Conservation (phyloP, 2,329 filamentous ascomycete species). For the Paradendryphiella salina region DNA sequence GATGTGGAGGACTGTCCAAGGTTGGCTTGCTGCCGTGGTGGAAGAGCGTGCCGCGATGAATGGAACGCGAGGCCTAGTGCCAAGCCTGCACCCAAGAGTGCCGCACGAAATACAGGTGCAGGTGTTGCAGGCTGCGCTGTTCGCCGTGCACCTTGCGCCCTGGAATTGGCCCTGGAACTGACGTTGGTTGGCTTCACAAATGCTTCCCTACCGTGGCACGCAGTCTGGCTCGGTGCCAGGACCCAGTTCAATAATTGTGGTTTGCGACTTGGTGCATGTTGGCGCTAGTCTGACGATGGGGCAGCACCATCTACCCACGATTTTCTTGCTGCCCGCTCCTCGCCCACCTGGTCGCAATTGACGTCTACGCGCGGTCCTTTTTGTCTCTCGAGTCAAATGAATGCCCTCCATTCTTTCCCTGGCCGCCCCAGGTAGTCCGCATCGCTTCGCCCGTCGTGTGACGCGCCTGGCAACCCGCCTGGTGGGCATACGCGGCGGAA, state of each 20-base stretch:
- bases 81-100: constrained; percentile 27
- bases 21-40: constrained; percentile 25
- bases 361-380: constrained; percentile 13
- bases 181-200: no score
- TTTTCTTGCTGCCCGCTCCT: constrained; percentile 13
- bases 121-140: no score
- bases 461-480: constrained; percentile 19
- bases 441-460: constrained; percentile 24
- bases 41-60: constrained; percentile 30
- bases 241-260: no score
- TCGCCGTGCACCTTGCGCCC: no score
- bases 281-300: constrained; percentile 19
- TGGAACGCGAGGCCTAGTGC: constrained; percentile 26
- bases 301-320: constrained; percentile 7
- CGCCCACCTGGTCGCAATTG: constrained; percentile 19
- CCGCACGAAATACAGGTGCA: constrained; percentile 1
- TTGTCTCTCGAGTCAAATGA: constrained; percentile 36
- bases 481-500: constrained; percentile 13
- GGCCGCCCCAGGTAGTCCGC: constrained; percentile 40
- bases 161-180: no score
- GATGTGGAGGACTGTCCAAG: constrained; percentile 21
- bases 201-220: no score
- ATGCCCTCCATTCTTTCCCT: constrained; percentile 42
- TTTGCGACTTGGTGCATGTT: constrained; percentile 3
- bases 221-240: no score